Evolutionary conservation across 441 rosid genomes (phyloP).

Genomic region (Brassica hybrid): DNA sequence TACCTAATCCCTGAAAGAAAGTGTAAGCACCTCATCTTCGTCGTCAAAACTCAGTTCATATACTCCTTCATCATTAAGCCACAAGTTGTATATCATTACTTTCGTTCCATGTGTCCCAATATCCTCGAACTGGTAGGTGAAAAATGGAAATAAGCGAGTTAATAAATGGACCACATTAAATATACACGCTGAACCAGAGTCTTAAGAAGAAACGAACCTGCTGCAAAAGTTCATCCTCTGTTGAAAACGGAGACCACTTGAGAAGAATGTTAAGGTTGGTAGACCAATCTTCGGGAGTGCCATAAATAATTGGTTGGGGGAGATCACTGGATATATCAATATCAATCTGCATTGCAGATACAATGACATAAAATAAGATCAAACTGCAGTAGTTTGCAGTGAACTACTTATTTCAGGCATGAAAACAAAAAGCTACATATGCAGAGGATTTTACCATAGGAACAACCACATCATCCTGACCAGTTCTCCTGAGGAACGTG

Average conservation of each 20-base stretch:
- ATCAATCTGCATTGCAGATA: constrained; percentile 73
- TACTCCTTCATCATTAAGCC: constrained; percentile 91
- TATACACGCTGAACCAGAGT: neutral
- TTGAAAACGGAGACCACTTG: constrained; percentile 92
- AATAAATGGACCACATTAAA: constrained; percentile 26
- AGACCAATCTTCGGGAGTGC: constrained; percentile 85
- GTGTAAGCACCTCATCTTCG: constrained; percentile 72
- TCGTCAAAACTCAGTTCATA: constrained; percentile 96
- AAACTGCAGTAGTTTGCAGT: neutral
- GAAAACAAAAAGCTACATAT: constrained; percentile 13
- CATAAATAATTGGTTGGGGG: constrained; percentile 72
- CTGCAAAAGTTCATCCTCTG: constrained; percentile 74
- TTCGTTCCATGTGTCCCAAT: constrained; percentile 89
- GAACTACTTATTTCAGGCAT: neutral
- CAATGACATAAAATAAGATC: neutral
- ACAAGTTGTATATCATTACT: constrained; percentile 83
- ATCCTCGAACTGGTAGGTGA: constrained; percentile 69
- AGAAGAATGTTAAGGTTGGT: constrained; percentile 77
- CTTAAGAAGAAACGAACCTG: constrained; percentile 58
- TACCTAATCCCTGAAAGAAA: neutral
- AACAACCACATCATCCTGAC: constrained; percentile 96
- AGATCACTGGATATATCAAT: constrained; percentile 67
- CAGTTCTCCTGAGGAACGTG: constrained; percentile 82
- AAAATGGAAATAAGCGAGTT: constrained; percentile 38
- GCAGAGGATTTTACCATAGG: constrained; percentile 75